Evolutionary conservation across 768 basidiomycete species (phyloP), one percentile per base, ranked within the genome.

Genomic region (Boletus eberwhitei): DNA sequence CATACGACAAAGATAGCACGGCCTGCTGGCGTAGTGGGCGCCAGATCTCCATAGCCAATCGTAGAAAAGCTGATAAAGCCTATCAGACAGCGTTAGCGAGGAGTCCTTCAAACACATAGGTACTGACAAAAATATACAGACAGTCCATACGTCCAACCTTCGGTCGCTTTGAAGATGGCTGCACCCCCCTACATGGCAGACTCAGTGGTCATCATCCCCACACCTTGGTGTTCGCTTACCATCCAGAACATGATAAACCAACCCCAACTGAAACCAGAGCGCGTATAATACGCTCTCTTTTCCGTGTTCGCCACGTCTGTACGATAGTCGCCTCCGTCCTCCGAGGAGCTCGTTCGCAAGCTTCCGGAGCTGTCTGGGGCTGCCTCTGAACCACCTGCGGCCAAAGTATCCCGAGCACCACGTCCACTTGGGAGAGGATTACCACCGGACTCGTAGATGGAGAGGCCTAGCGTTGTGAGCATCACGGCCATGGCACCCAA

Each of bases 201-300:
- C 0, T 62, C 37, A 55, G 48, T 19, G n/a, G n/a, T n/a, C n/a
- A 39, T 11, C 17, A 21, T 26, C 24, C 17, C 21, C n/a, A 47
- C 36, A 24, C 2, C 7, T 24, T 54, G 22, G 42, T 29, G 40
- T 16, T 26, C 5, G 67, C 79, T 55, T 55, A 88, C 85, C 62
- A 82, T 74, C 91, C 91, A 93, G 73, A 93, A 93, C n/a, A 79
- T 59, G 21, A 90, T 63, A 71, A 93, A 92, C 31, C 87, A 59
- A 0, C 66, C 46, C 73, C 82, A 81, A 0, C 85, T 83, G 19
- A 88, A 69, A 2, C 62, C 50, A 42, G 87, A 75, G 61, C 90
- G 83, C 8, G 76, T 70, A 38, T 73, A 74, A 58, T 85, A 82
- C 35, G 86, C 84, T 55, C 75, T 78, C 51, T 71, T 75, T 62